Conservation (phyloP, 805 yeast species). For the Wickerhamomyces rabaulensis region DNA sequence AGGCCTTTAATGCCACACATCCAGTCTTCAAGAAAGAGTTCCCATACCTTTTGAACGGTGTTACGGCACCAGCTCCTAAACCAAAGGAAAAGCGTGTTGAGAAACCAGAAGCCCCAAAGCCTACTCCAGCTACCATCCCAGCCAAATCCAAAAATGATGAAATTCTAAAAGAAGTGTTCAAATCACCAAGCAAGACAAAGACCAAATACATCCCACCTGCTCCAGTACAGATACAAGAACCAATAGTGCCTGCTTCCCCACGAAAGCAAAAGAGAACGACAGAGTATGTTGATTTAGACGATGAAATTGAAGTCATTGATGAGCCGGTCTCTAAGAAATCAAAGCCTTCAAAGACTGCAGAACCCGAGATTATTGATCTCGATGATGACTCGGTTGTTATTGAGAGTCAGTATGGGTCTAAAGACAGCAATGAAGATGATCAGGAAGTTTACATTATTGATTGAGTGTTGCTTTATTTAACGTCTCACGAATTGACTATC, state of each 20-base stretch:
- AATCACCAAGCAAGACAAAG: not conserved
- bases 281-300: not conserved
- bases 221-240: not conserved
- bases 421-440: not conserved
- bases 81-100: not conserved
- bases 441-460: not conserved
- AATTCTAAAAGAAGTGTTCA: not conserved
- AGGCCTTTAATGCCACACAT: slow-evolving; percentile 21
- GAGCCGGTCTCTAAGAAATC: not conserved
- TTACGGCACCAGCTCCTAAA: not conserved
- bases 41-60: slow-evolving; percentile 31
- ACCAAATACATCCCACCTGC: not conserved
- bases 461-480: not conserved
- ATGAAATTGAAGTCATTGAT: not conserved
- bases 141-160: not conserved
- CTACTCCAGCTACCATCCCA: not conserved
- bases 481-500: too few species aligned
- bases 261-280: not conserved
- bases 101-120: not conserved
- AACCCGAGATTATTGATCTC: not conserved
- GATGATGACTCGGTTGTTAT: not conserved
- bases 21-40: slow-evolving; percentile 54
- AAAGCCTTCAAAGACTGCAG: not conserved
- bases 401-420: not conserved
- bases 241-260: not conserved